Base-by-base conservation (phyloP, 2,329 filamentous ascomycete species). In the Penicillium thymicola region DNA sequence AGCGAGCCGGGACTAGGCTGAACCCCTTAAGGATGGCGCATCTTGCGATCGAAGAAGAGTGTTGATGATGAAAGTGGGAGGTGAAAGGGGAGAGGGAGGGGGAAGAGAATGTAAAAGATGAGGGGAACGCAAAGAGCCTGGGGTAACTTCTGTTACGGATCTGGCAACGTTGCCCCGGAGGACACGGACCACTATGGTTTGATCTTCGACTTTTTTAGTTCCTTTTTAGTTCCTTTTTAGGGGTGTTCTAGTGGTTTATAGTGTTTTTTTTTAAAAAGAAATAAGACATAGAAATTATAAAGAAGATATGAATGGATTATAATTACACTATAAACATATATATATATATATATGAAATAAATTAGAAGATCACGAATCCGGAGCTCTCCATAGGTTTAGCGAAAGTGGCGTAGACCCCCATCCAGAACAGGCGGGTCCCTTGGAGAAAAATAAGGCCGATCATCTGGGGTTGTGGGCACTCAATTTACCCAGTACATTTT, bases 21-120 rank as follows among this genome's bases (percentile, higher is more conserved):
- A 59, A 64, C 62, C 60, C 66, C 56, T 71, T 59, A 72, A 59
- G 65, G 60, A 59, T 54, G 60, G 63, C 60, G 64, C 64, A 68
- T 64, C 45, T 28, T 55, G 44, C 25, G 48, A 51, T 16, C 45
- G 43, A 32, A 41, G 38, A 48, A 41, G 49, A 43, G 30, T 30
- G 38, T 58, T 58, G 43, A 52, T 55, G 51, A 59, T 59, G 55
- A 40, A 59, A 56, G 51, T 37, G 57, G 44, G 52, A 59, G 48
- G 28, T 32, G 44, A 36, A 42, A 57, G 32, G 51, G 55, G 44
- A 36, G 40, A 57, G 32, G 51, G 55, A 49, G 51, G 51, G 58
- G 60, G 43, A 14, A 21, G 21, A 13, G 16, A 18, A 44, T 34
- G 28, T 34, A n/a, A 44, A 37, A 45, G 54, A 55, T 57, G 59